A percentile compares a stretch with the other conserved stretches of the same genome.
Conservation (phyloP, 2,329 filamentous ascomycete genomes). For the Sporothrix protearum region DNA sequence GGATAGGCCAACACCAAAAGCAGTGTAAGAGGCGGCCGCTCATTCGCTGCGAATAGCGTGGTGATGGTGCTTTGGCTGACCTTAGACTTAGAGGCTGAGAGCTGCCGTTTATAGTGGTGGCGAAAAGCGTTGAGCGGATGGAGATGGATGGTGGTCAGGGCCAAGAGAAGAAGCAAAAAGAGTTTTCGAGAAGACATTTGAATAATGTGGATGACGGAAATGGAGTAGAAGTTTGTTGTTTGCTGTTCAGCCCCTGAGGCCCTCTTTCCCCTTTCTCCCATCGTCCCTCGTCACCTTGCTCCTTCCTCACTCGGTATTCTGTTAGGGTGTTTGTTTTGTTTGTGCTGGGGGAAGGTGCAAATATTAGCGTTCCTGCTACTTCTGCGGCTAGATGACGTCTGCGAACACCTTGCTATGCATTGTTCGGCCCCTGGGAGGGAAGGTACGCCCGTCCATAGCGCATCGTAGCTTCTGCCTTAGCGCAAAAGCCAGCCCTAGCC, state of each 20-base stretch:
- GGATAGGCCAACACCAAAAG: neutral
- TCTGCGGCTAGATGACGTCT: neutral
- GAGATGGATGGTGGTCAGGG: slow-evolving; percentile 12
- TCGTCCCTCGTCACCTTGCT: neutral
- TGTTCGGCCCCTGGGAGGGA: slow-evolving; percentile 5
- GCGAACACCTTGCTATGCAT: neutral
- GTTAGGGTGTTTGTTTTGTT: neutral
- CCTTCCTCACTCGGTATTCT: neutral
- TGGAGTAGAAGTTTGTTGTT: neutral
- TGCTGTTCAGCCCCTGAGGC: neutral
- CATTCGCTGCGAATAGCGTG: slow-evolving; percentile 17
- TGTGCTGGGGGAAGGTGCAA: neutral
- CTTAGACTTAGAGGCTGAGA: slow-evolving; percentile 20
- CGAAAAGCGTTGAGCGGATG: neutral
- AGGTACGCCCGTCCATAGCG: slow-evolving; percentile 21
- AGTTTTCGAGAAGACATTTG: neutral
- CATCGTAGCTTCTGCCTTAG: slow-evolving; percentile 14
- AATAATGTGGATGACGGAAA: neutral
- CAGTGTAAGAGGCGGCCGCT: slow-evolving; percentile 16
- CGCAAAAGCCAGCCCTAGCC: neutral
- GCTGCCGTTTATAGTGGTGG: slow-evolving; percentile 20
- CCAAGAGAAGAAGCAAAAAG: neutral
- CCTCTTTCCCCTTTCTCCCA: neutral
- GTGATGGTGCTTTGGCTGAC: slow-evolving; percentile 10
- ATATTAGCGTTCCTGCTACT: neutral